phyloP scores from a whole-genome alignment of 1,284 basidiomycete genomes.

The Microbotryomycetes sp. region DNA sequence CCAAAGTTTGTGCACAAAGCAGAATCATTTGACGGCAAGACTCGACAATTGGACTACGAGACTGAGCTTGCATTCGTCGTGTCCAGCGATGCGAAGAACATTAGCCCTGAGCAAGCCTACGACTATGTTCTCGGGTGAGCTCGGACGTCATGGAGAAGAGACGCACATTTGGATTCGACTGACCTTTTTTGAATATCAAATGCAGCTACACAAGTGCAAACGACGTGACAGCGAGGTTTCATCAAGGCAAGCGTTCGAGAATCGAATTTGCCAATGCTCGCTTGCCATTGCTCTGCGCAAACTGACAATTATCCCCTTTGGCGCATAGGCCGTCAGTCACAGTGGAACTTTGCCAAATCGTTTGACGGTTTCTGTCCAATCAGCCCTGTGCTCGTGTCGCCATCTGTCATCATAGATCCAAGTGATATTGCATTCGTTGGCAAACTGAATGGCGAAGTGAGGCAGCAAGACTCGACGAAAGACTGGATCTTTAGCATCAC shows the following conservation, averaged over 20 bases:
- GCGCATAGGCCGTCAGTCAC: constrained; percentile 37
- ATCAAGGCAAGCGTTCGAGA: neutral
- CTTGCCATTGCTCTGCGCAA: constrained; percentile 29
- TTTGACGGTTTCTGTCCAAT: constrained; percentile 47
- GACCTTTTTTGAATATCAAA: neutral
- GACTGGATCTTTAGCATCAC: constrained; percentile 46
- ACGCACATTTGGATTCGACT: too few species aligned
- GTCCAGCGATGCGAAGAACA: constrained; percentile 72
- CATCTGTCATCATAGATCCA: constrained; percentile 32
- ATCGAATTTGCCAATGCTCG: neutral
- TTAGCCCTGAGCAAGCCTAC: constrained; percentile 65
- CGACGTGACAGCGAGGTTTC: constrained; percentile 39
- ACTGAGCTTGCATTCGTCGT: constrained; percentile 74
- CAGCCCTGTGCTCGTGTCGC: constrained; percentile 35
- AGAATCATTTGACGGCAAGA: neutral
- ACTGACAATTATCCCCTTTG: neutral
- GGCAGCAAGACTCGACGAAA: constrained; percentile 40
- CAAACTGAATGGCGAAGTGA: constrained; percentile 39
- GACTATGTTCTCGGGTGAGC: constrained; percentile 34
- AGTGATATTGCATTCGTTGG: constrained; percentile 39
- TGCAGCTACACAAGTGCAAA: constrained; percentile 41
- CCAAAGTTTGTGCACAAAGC: constrained; percentile 11
- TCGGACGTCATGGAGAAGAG: neutral
- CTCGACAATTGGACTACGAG: constrained; percentile 38
- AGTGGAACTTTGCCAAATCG: constrained; percentile 44